These are phyloP conservation scores for Beauveria australis DNA, from an alignment of 2,329 filamentous ascomycete species.

Conservation along the genomic window DNA sequence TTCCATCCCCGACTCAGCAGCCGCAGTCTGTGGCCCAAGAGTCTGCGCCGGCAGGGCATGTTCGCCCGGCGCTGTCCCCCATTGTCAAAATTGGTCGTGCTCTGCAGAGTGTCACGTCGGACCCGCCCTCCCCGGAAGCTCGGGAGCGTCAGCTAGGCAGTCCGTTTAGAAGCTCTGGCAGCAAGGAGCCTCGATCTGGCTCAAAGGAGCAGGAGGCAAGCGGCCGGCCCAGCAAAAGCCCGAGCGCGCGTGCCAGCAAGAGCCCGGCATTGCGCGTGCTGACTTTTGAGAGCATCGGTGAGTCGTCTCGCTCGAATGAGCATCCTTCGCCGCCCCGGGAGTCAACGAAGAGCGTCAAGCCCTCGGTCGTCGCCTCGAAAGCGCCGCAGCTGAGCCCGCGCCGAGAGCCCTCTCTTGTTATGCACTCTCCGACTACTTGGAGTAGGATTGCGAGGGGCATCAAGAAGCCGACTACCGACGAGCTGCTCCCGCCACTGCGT, in stretches of 20 bases:
- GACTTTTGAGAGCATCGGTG: background rate
- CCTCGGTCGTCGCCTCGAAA: background rate
- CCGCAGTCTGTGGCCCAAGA: slow-evolving; percentile 24
- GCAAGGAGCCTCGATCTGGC: slow-evolving; percentile 26
- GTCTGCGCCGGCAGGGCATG: slow-evolving; percentile 19
- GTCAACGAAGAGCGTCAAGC: background rate
- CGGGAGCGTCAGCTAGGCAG: slow-evolving; percentile 45
- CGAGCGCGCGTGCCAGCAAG: slow-evolving; percentile 16
- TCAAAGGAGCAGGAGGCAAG: slow-evolving; percentile 19
- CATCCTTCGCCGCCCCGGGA: background rate
- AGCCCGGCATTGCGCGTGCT: slow-evolving; percentile 10
- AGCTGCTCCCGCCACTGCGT: too few species aligned
- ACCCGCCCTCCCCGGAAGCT: slow-evolving; percentile 47
- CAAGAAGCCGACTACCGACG: too few species aligned
- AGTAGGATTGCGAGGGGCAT: background rate
- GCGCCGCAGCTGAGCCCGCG: background rate
- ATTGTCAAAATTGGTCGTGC: slow-evolving; percentile 50
- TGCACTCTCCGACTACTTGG: too few species aligned
- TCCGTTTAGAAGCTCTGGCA: slow-evolving; percentile 40
- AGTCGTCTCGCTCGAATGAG: slow-evolving; percentile 10
- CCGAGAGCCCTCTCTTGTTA: background rate
- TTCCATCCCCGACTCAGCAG: slow-evolving; percentile 30
- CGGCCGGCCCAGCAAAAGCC: slow-evolving; percentile 23
- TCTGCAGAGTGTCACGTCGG: slow-evolving; percentile 50
- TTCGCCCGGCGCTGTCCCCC: slow-evolving; percentile 43